Base-by-base conservation (phyloP, 2,329 filamentous ascomycete genomes). In the Pseudogymnoascus sp. region DNA sequence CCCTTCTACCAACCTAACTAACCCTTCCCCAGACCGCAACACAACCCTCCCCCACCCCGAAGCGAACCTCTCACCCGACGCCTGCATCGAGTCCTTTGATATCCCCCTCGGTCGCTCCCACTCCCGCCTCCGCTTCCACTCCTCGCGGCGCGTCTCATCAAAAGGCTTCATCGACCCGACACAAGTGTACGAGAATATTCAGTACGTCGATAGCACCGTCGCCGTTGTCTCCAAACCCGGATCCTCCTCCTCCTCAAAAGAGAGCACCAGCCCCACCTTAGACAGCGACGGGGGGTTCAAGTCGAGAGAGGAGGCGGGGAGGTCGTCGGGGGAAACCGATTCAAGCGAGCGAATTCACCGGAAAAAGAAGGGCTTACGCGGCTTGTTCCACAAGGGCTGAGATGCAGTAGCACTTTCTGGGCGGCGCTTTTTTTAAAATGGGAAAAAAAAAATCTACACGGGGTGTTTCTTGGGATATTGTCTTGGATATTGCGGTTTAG, bases 1-100 rank as follows among this genome's bases (percentile, higher is more conserved):
- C 8, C 12, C 59, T 50, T 34, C 46, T 42, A 34, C 28, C 2
- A 44, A 12, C 59, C 40, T 14, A 38, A 12, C 56, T 60, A 50
- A 64, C 56, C 28, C 7, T 16, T 25, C 73, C 46, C 72, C 68
- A 70, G 76, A 78, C 53, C 78, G 80, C 66, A 88, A 86, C 68
- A 88, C 85, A 12, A 85, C 84, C 2, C 76, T 84, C 14, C 83
- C 82, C 18, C 84, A 88, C 65, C 85, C 85, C 21, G 84, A 86
- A 16, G 85, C 85, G 64, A 79, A 86, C 67, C 77, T 83, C 5
- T 81, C 79, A 12, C 79, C 80, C 59, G 78, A 83, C 65, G 85
- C 84, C 50, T 80, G 76, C 69, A 83, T 88, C 64, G 79, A 79
- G 40, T 78, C 81, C 62, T 79, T 82, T 62, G 83, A 86, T 66